These are phyloP conservation scores for Trichoderma brevicompactum DNA, from an alignment of 2,329 filamentous ascomycete genomes.

Conservation along the genomic window DNA sequence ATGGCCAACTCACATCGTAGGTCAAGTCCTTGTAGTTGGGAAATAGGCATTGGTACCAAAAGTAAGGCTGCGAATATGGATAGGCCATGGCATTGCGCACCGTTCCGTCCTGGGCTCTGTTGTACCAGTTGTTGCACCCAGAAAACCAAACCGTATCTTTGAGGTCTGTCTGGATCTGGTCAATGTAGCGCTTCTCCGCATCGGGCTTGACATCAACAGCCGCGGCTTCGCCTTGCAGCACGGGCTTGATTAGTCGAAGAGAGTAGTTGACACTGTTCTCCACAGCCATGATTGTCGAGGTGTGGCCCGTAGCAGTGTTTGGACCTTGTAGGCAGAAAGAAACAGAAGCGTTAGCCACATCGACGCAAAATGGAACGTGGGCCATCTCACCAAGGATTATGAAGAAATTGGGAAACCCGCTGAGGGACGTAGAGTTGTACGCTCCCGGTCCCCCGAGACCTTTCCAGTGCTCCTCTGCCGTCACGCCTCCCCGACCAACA, in stretches of 20 bases:
- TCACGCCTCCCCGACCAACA: constrained; percentile 53
- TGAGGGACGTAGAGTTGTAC: constrained; percentile 62
- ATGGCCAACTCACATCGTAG: constrained; percentile 39
- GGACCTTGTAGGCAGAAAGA: constrained; percentile 48
- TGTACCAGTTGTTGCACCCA: constrained; percentile 47
- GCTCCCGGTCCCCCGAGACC: constrained; percentile 63
- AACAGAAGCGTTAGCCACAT: too few species aligned
- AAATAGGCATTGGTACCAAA: constrained; percentile 46
- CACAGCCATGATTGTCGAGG: constrained; percentile 60
- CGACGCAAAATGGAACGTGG: neutral
- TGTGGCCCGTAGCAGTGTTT: constrained; percentile 66
- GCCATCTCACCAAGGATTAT: constrained; percentile 54
- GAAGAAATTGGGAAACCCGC: constrained; percentile 69
- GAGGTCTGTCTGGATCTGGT: constrained; percentile 41
- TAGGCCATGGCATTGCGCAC: constrained; percentile 44
- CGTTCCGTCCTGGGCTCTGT: constrained; percentile 33
- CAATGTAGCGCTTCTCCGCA: constrained; percentile 43
- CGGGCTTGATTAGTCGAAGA: constrained; percentile 60
- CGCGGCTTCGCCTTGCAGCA: constrained; percentile 43
- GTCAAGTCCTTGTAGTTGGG: constrained; percentile 41
- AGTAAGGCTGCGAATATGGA: constrained; percentile 43
- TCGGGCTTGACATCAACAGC: constrained; percentile 41
- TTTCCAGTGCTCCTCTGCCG: constrained; percentile 60
- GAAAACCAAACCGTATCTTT: constrained; percentile 43
- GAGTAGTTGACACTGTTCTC: constrained; percentile 66